Percentiles rank a stretch among this genome's conserved stretches.
Evolutionary conservation across 2,329 filamentous ascomycete species (phyloP).

Genomic region (Fusarium albidum): DNA sequence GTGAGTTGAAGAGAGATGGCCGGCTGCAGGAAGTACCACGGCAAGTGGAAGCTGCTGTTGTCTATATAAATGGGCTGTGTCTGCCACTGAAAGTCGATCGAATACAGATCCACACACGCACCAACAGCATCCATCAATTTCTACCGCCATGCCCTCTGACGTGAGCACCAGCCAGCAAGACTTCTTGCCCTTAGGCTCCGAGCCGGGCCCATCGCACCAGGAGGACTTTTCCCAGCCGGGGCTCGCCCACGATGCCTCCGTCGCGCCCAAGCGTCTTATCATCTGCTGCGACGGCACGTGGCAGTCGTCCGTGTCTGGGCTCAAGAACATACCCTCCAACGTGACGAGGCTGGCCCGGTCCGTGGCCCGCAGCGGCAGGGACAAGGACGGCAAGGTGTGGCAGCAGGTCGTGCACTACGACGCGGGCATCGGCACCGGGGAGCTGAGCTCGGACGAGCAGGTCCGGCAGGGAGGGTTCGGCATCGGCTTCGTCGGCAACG

Average conservation of each 20-base stretch:
- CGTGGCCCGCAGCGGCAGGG: constrained; percentile 35
- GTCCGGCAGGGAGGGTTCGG: constrained; percentile 37
- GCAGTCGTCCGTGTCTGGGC: constrained; percentile 40
- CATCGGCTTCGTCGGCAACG: constrained; percentile 41
- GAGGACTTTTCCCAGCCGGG: constrained; percentile 8
- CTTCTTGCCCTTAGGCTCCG: constrained; percentile 27
- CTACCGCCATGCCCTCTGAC: constrained; percentile 22
- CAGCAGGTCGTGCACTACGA: constrained; percentile 50
- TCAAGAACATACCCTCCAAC: constrained; percentile 42
- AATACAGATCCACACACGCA: neutral
- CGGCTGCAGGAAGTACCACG: neutral
- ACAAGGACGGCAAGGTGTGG: constrained; percentile 40
- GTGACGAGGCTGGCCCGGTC: constrained; percentile 46
- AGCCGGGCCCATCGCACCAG: constrained; percentile 16
- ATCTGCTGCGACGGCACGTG: constrained; percentile 50
- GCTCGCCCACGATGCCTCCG: constrained; percentile 9
- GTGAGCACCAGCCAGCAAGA: constrained; percentile 6
- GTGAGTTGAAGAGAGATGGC: neutral
- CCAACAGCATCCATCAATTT: too few species aligned
- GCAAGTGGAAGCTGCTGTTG: neutral
- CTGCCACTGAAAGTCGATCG: neutral
- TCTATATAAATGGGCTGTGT: constrained; percentile 18
- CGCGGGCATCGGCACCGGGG: constrained; percentile 44
- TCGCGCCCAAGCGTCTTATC: constrained; percentile 39
- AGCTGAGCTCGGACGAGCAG: constrained; percentile 23